Evolutionary conservation across 768 basidiomycete species (phyloP), one percentile per base, ranked within the genome.

Genomic region (Tulasnella sp.): DNA sequence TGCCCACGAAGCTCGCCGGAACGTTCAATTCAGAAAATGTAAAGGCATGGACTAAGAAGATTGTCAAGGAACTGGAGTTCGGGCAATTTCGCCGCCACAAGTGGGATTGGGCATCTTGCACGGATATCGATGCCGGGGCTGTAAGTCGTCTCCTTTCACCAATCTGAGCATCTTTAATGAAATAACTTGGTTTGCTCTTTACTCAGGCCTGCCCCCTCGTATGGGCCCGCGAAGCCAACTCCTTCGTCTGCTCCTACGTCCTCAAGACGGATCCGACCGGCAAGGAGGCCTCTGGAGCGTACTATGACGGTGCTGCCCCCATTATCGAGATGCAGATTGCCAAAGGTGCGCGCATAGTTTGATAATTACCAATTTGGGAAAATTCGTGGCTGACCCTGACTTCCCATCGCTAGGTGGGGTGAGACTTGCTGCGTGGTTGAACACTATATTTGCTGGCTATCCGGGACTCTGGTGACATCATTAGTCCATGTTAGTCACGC

Each of bases 361-460:
- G 34, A 37, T 37, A 37, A 12, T 37, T 37, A 16, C 34, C 12
- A 69, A 20, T 69, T 69, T 28, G 34, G 64, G 3, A 14, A 31
- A 7, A 69, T 20, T 46, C 3, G 64, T 18, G 64, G 34, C 34
- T 69, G 28, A 28, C 64, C 12, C 8, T 12, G 2, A 8, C n/a
- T 69, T 34, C 12, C n/a, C 31, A 16, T 28, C 34, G 16, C 12
- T 42, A 75, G 74, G 72, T 22, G 81, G 81, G 11, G 76, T 77
- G 41, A 20, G 81, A 34, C 77, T 79, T 18, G 81, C 81, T 28
- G 81, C 81, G 3, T 81, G 81, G 81, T 64, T 81, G 54, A 78
- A 81, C 50, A 74, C 69, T 4, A 69, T 81, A 12, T 81, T 81
- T 41, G 77, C 76, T 34, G 81, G 81, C 22, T 75, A 12, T 5